phyloP scores from a whole-genome alignment of 805 yeast species.

The Saccharomycopsis amapae region DNA sequence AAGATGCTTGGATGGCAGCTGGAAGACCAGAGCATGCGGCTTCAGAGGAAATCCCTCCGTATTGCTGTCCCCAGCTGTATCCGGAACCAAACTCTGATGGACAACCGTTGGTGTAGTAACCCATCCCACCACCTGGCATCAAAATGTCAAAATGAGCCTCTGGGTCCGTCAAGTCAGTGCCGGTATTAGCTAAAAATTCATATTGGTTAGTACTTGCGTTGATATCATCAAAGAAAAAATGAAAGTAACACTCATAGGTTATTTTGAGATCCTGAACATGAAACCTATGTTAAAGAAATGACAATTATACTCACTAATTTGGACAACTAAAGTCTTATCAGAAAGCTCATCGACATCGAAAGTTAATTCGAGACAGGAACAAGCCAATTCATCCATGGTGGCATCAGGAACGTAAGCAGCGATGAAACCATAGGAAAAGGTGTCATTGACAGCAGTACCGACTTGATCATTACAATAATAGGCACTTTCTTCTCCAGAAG shows the following conservation, averaged over 20 bases:
- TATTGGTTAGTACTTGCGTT: too few species aligned
- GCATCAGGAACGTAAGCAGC: conserved; percentile 11
- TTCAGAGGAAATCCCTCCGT: conserved; percentile 15
- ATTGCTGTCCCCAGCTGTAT: conserved; percentile 13
- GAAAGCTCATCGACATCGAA: conserved; percentile 6
- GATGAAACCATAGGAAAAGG: conserved; percentile 10
- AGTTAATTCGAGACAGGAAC: conserved; percentile 12
- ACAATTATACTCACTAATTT: too few species aligned
- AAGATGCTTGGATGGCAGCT: conserved; percentile 9
- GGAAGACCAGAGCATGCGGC: conserved; percentile 14
- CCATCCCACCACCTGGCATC: conserved; percentile 18
- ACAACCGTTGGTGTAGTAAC: conserved; percentile 7
- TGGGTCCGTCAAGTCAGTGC: conserved; percentile 4
- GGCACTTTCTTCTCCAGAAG: too few species aligned
- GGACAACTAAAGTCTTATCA: conserved; percentile 15
- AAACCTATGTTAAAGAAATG: too few species aligned
- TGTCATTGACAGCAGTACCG: conserved; percentile 6
- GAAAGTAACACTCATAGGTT: too few species aligned
- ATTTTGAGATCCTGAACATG: too few species aligned
- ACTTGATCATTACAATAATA: conserved; percentile 16
- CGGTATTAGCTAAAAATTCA: too few species aligned
- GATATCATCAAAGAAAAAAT: too few species aligned
- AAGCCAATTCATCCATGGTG: conserved; percentile 1
- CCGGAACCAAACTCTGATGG: conserved; percentile 4
- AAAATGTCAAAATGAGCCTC: conserved; percentile 10